phyloP scores from a whole-genome alignment of 805 yeast genomes.

The Pichia paraexigua region DNA sequence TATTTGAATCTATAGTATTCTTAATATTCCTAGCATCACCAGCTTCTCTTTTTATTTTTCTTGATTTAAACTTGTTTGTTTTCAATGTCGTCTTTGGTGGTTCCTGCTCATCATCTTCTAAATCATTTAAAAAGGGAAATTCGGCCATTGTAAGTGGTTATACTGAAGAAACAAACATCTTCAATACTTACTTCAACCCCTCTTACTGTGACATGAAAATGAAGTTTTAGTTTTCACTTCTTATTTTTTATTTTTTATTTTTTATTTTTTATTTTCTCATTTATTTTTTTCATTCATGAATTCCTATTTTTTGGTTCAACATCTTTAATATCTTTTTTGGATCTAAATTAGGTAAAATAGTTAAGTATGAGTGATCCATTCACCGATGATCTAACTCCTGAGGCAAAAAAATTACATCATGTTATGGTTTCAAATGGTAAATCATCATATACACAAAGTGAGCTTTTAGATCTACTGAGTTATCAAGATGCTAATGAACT shows the following conservation, averaged over 20 bases:
- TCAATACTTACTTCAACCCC: not conserved
- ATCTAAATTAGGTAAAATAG: not conserved
- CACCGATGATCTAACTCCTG: constrained; percentile 10
- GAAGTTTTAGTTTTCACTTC: not conserved
- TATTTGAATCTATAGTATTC: not conserved
- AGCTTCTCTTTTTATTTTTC: not conserved
- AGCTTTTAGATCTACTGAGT: constrained; percentile 46
- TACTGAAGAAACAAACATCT: not conserved
- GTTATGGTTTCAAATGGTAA: constrained; percentile 49
- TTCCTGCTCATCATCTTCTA: not conserved
- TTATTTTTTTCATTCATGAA: not conserved
- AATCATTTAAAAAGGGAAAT: not conserved
- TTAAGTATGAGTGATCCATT: constrained; percentile 8
- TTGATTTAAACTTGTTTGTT: not conserved
- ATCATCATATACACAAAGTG: constrained; percentile 57
- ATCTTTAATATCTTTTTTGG: too few relatives aligned
- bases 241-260: not conserved
- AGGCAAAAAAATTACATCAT: constrained; percentile 51
- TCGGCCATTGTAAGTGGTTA: not conserved
- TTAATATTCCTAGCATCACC: not conserved
- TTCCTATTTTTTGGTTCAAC: not conserved
- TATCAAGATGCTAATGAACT: constrained; percentile 34
- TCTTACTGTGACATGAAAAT: not conserved
- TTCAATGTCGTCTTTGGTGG: not conserved
- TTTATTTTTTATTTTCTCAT: too few relatives aligned